These are phyloP conservation scores for Saururus chinensis DNA, from an alignment of 164 flowering plant species.

Conservation along the genomic window DNA sequence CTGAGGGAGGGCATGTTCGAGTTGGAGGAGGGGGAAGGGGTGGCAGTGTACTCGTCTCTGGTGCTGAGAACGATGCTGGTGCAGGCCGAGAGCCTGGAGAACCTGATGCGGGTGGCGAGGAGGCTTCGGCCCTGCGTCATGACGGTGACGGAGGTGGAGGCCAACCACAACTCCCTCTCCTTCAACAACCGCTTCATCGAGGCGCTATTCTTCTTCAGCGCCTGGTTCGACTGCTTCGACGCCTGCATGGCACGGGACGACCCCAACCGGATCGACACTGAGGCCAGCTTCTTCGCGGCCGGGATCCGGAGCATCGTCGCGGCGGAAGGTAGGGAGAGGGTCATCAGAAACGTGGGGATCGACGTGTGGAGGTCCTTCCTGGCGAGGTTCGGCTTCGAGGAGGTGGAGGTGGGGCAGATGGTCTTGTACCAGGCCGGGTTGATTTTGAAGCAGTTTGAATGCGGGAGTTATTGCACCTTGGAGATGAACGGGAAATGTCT, in stretches of 20 bases:
- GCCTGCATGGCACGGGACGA: slow-evolving; percentile 24
- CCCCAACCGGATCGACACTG: slow-evolving; percentile 17
- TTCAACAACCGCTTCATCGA: slow-evolving; percentile 43
- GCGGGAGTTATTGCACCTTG: slow-evolving; percentile 29
- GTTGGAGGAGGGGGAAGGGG: slow-evolving; percentile 24
- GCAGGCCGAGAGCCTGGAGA: slow-evolving; percentile 19
- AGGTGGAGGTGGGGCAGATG: slow-evolving; percentile 33
- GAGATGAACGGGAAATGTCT: slow-evolving; percentile 32
- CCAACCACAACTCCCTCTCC: slow-evolving; percentile 35
- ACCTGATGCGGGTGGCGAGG: slow-evolving; percentile 31
- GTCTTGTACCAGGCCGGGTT: slow-evolving; percentile 35
- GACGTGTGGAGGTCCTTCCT: slow-evolving; percentile 47
- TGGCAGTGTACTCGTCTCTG: slow-evolving; percentile 22
- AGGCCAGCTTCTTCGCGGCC: slow-evolving; percentile 15
- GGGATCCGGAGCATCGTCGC: slow-evolving; percentile 42
- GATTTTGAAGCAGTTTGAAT: slow-evolving; percentile 21
- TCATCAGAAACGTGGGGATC: slow-evolving; percentile 25
- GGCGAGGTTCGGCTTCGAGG: slow-evolving; percentile 34
- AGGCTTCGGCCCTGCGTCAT: slow-evolving; percentile 33
- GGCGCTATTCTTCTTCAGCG: slow-evolving; percentile 40
- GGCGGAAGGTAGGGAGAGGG: slow-evolving; percentile 43
- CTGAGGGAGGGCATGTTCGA: slow-evolving; percentile 30
- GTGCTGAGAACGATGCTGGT: slow-evolving; percentile 12
- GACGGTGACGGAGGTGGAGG: slow-evolving; percentile 42
- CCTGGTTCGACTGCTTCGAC: slow-evolving; percentile 37